Base-by-base conservation (phyloP, 345 rosid species). In the Arabidopsis suecica region DNA sequence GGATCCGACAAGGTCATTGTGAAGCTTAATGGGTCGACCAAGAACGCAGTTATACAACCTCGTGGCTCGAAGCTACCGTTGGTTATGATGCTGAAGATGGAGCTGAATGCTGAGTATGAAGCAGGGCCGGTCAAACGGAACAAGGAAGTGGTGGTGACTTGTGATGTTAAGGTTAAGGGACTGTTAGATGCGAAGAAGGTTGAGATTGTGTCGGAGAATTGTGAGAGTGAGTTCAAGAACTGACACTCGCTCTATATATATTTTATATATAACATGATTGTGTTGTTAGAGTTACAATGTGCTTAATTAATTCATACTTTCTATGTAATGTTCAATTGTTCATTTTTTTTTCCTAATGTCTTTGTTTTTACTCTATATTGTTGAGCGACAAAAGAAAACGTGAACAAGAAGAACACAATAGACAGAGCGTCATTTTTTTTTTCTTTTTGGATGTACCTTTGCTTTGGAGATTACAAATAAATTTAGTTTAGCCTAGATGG, bases 91-190 rank as follows among this genome's bases (percentile, higher is more conserved):
- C 50, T 86, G 65, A 83, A 57, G 44, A 74, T 69, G 55, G 68
- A 74, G 41, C 61, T 79, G 7, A 50, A 58, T 20, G 75, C 72
- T 9, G 72, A 40, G 5, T 57, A 76, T 33, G 64, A 82, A 37
- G 47, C 61, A n/a, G 55, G 86, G 2, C 75, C 63, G 25, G 73
- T 82, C 20, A 78, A 80, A 78, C 69, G 12, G 37, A 82, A 72
- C 69, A 76, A 68, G 63, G 65, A 81, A 32, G 65, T 76, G 53
- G 63, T 7, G 28, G 87, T 86, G 42, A 74, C 73, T 42, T 90
- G 96, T 78, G 69, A 80, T 51, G 77, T 92, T 56, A 74, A 81
- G 71, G 85, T 92, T 40, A 78, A 72, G 59, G 83, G 81, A 42
- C 61, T 78, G 1, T 72, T 60, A 7, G 84, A 79, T 28, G 42